These are phyloP conservation scores for Magnusiomyces tetraspermus DNA, from an alignment of 1,139 yeast species.

Conservation along the genomic window DNA sequence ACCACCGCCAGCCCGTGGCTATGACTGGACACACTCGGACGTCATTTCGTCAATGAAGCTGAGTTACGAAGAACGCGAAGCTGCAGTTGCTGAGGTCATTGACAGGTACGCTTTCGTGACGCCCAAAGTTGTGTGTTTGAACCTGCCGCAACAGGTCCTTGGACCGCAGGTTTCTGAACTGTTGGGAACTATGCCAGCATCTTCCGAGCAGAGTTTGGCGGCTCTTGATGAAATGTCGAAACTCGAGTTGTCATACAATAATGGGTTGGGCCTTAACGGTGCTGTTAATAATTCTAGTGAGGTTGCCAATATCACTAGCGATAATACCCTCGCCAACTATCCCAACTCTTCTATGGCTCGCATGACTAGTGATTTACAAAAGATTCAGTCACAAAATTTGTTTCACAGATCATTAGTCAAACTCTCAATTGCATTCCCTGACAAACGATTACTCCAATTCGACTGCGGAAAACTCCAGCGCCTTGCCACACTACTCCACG, in stretches of 20 bases:
- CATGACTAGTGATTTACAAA: constrained; percentile 28
- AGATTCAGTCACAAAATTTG: constrained; percentile 33
- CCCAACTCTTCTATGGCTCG: neutral
- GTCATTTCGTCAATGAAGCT: constrained; percentile 33
- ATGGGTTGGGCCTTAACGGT: neutral
- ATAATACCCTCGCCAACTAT: neutral
- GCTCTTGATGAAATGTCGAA: constrained; percentile 2
- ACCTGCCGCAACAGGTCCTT: constrained; percentile 49
- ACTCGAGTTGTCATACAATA: neutral
- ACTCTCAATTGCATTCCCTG: constrained; percentile 91
- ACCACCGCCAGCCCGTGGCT: constrained; percentile 14
- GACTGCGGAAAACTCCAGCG: constrained; percentile 96
- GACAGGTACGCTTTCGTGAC: constrained; percentile 81
- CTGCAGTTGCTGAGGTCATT: constrained; percentile 41
- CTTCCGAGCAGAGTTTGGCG: neutral
- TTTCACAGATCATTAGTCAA: constrained; percentile 81
- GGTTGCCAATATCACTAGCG: neutral
- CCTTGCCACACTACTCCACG: constrained; percentile 63
- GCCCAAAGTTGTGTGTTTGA: constrained; percentile 74
- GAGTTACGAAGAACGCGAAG: constrained; percentile 39
- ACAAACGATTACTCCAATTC: constrained; percentile 79
- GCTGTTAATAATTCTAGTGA: neutral
- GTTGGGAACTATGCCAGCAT: constrained; percentile 3
- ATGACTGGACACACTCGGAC: constrained; percentile 21
- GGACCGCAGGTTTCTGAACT: constrained; percentile 36